Conservation (phyloP, 345 rosid species). For the Gynandropsis gynandra region DNA sequence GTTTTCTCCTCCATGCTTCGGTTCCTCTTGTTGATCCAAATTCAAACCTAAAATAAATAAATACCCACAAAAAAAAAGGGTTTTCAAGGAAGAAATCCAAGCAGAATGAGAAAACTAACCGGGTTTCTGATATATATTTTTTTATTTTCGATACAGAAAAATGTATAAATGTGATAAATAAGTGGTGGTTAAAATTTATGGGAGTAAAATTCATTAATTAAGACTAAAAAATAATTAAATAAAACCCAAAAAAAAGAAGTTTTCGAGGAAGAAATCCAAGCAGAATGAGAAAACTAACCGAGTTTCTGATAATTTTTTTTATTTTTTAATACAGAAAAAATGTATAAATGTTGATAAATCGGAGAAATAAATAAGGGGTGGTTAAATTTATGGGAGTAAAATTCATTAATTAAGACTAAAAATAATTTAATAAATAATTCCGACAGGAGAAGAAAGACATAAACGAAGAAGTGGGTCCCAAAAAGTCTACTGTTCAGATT, state of each 20-base stretch:
- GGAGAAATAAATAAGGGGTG: no score
- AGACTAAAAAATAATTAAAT: no score
- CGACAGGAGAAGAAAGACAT: background rate
- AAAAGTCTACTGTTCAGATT: slow-evolving; percentile 18
- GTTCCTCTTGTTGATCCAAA: slow-evolving; percentile 15
- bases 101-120: background rate
- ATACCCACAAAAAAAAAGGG: background rate
- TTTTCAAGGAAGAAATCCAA: background rate
- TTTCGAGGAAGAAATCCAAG: background rate
- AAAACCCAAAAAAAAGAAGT: background rate
- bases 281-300: background rate
- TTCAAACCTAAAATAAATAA: slow-evolving; percentile 12
- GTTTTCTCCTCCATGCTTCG: slow-evolving; percentile 1
- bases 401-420: no score
- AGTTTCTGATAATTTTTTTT: no score
- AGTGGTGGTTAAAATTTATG: no score
- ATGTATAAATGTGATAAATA: no score
- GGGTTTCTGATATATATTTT: no score
- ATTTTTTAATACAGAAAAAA: no score
- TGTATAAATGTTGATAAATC: no score
- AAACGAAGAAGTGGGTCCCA: background rate
- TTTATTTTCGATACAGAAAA: no score
- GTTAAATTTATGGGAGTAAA: no score
- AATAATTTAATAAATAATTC: background rate
- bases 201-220: no score